Base-by-base conservation (phyloP, 2,329 filamentous ascomycete genomes). In the Aspergillus quadricinctus region DNA sequence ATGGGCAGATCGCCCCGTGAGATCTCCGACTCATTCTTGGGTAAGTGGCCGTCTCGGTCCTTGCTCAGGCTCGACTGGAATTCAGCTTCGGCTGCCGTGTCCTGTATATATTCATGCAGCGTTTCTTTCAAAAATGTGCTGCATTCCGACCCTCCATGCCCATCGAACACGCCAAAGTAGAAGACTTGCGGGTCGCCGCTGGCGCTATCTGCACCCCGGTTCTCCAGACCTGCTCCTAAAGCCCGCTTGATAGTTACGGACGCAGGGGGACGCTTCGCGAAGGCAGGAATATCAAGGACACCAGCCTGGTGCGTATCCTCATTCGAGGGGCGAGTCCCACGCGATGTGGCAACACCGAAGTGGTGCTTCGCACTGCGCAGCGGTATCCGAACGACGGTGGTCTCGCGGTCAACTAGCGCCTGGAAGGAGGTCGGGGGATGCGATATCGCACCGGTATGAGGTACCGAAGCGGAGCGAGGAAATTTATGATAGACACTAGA, bases 91-190 rank as follows among this genome's bases (percentile, higher is more conserved):
- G 80, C 78, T 0, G 90, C 89, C 0, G 91, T 85, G 62, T 90
- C 83, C 73, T 99, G 93, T 37, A 99, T 86, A 71, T 97, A 97
- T 9, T 84, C 84, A 71, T 97, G 94, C 58, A 99, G 77, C 68
- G 89, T 85, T 58, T 97, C 90, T 56, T 87, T 83, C 63, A 97
- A 75, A 65, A 96, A 97, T 19, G 88, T 86, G 57, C 91, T 92
- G 73, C 94, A 97, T 71, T 96, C 89, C 21, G 80, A 83, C 21
- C 94, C 94, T 9, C 94, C 94, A 76, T 99, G 94, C 2, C 94
- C 94, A 73, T 99, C 94, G 68, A 97, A 99, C 1, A 97, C 87
- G 1, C 85, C 92, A 80, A 97, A 99, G 74, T 97, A 99, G 74
- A 99, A 99, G 35, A 97, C 88, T 71, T 97, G 93, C 1, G 93